These are phyloP conservation scores for Didymella pomorum DNA, from an alignment of 2,329 filamentous ascomycete genomes.

Conservation along the genomic window DNA sequence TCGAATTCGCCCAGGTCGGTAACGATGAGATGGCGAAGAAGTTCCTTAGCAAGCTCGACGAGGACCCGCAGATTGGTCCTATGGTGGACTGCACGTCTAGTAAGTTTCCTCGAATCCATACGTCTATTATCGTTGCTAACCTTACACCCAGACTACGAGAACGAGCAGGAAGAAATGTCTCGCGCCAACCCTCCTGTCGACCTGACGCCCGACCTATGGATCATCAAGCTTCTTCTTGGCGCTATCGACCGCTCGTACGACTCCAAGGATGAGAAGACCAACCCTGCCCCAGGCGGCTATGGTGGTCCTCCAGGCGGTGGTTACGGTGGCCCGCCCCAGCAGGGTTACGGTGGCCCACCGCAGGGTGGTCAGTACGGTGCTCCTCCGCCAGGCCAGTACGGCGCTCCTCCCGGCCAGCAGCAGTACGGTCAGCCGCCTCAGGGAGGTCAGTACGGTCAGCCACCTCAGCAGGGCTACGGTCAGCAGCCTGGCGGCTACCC, in stretches of 20 bases:
- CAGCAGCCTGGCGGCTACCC: conserved; percentile 30
- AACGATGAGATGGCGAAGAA: conserved; percentile 70
- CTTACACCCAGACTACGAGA: conserved; percentile 65
- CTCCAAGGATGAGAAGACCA: conserved; percentile 68
- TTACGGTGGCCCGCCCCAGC: conserved; percentile 38
- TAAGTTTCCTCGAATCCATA: conserved; percentile 49
- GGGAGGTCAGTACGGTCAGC: conserved; percentile 24
- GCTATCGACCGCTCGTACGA: conserved; percentile 72
- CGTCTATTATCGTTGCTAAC: conserved; percentile 14
- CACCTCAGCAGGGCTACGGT: conserved; percentile 34
- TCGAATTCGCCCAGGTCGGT: conserved; percentile 74
- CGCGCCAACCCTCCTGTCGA: conserved; percentile 68
- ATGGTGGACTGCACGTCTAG: conserved; percentile 74
- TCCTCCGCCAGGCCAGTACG: conserved; percentile 34
- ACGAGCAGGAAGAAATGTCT: conserved; percentile 72
- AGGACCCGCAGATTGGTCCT: conserved; percentile 66
- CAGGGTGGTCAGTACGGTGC: conserved; percentile 30
- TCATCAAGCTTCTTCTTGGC: conserved; percentile 72
- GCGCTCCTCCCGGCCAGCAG: conserved; percentile 27
- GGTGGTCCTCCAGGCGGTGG: conserved; percentile 41
- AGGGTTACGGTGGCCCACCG: conserved; percentile 31
- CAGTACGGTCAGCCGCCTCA: conserved; percentile 9
- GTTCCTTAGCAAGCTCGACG: conserved; percentile 70
- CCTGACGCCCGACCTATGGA: conserved; percentile 71
- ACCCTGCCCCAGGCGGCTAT: conserved; percentile 47